Evolutionary conservation across 176 grass and related monocot species (phyloP).

Genomic region (Lolium multiflorum): DNA sequence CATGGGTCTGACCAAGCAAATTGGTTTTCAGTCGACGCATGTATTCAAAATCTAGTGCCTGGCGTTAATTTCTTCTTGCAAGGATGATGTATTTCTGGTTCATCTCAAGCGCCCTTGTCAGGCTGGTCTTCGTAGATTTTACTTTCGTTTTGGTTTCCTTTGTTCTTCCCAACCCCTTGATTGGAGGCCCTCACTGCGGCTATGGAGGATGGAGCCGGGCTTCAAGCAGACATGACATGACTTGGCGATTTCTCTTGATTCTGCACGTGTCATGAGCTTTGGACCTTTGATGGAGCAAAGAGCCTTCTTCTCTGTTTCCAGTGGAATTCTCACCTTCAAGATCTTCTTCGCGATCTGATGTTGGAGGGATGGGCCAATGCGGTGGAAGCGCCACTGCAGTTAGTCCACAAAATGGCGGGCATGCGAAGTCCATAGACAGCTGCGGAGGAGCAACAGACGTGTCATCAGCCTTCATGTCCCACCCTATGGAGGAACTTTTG

Average conservation of each 20-base stretch:
- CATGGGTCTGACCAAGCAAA: too few species aligned
- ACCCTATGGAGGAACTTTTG: background rate
- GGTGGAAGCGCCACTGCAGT: background rate
- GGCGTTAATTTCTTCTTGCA: background rate
- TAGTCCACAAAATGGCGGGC: too few species aligned
- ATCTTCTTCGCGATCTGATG: background rate
- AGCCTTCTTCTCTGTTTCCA: too few species aligned
- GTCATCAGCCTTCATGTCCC: background rate
- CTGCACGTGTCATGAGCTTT: background rate
- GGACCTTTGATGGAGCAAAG: background rate
- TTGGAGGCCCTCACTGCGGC: background rate
- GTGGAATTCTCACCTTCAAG: background rate
- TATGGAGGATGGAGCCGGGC: background rate
- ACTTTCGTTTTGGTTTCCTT: background rate
- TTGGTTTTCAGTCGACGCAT: background rate
- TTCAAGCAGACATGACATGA: background rate
- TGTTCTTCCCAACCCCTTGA: background rate
- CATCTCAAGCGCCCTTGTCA: background rate
- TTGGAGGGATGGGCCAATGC: background rate
- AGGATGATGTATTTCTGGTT: background rate
- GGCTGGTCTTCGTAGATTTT: background rate
- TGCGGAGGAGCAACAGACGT: background rate
- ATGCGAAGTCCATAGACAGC: background rate
- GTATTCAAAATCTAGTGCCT: background rate
- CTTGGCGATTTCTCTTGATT: background rate